A percentile compares a stretch with the other conserved stretches of the same genome.
Conservation (phyloP, 768 basidiomycete species). For the Lentinula detonsa region DNA sequence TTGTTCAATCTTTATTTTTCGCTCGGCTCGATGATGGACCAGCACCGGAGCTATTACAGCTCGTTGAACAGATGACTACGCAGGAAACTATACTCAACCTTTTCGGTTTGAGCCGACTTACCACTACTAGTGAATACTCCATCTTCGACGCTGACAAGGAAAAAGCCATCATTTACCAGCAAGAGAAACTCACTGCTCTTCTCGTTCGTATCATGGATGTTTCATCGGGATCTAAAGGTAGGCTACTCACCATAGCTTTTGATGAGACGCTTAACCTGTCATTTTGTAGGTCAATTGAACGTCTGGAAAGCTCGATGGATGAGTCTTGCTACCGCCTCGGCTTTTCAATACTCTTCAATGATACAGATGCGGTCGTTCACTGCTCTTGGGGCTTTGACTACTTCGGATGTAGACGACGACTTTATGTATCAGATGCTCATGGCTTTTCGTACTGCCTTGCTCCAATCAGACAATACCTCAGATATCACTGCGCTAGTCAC, state of each 20-base stretch:
- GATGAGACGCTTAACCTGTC: neutral
- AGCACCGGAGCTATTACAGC: slow-evolving; percentile 50
- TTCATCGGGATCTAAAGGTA: slow-evolving; percentile 66
- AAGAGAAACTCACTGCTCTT: slow-evolving; percentile 61
- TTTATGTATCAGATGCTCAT: slow-evolving; percentile 91
- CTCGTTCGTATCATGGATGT: slow-evolving; percentile 59
- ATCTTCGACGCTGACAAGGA: slow-evolving; percentile 47
- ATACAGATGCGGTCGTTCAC: slow-evolving; percentile 88
- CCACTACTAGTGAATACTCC: slow-evolving; percentile 64
- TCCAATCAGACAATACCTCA: slow-evolving; percentile 52
- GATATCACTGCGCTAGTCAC: slow-evolving; percentile 72
- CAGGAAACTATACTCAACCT: slow-evolving; percentile 51
- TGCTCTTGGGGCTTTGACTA: slow-evolving; percentile 75
- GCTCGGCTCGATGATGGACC: slow-evolving; percentile 54
- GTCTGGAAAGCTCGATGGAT: slow-evolving; percentile 94
- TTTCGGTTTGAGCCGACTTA: slow-evolving; percentile 67
- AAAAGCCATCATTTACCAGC: slow-evolving; percentile 50
- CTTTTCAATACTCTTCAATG: slow-evolving; percentile 84
- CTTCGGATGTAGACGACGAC: slow-evolving; percentile 86
- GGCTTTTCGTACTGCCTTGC: slow-evolving; percentile 70
- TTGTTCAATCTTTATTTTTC: slow-evolving; percentile 71
- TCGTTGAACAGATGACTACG: slow-evolving; percentile 58
- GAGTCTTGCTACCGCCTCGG: slow-evolving; percentile 80
- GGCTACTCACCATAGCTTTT: slow-evolving; percentile 12
- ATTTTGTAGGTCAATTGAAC: slow-evolving; percentile 60